Conservation (phyloP, 441 rosid genomes). For the Breynia disticha region DNA sequence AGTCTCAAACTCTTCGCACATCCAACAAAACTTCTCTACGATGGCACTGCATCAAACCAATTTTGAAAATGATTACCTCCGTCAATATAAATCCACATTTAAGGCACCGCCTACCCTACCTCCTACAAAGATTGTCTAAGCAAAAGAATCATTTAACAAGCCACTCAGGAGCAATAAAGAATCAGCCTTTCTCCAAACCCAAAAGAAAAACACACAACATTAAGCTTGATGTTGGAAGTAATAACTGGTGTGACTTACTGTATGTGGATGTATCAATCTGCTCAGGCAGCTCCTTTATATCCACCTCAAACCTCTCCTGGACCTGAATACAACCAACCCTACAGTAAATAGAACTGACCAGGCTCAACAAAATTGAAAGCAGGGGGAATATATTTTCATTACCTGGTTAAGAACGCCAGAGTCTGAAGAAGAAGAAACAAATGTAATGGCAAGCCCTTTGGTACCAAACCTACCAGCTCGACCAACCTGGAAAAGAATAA, state of each 20-base stretch:
- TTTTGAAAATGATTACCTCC: too few relatives aligned
- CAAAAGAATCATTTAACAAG: too few relatives aligned
- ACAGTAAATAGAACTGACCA: not conserved
- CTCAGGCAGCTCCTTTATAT: constrained; percentile 96
- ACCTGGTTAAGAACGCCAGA: constrained; percentile 94
- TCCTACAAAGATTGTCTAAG: too few relatives aligned
- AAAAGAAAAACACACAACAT: too few relatives aligned
- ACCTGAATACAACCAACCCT: constrained; percentile 43
- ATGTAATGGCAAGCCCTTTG: constrained; percentile 94
- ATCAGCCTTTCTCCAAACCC: too few relatives aligned
- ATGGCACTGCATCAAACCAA: too few relatives aligned
- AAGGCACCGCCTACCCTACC: too few relatives aligned
- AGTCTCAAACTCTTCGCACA: too few relatives aligned
- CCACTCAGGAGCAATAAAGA: too few relatives aligned
- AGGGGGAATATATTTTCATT: not conserved
- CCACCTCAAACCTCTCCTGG: constrained; percentile 95
- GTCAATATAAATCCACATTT: too few relatives aligned
- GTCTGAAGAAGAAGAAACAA: constrained; percentile 84
- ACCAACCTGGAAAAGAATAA: constrained; percentile 51
- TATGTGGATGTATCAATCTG: constrained; percentile 97
- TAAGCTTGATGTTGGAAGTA: too few relatives aligned
- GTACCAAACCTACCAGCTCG: constrained; percentile 99
- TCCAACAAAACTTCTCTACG: too few relatives aligned
- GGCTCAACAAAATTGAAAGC: not conserved
- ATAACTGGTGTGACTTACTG: constrained; percentile 35